phyloP scores from a whole-genome alignment of 331 rosid species.

The Malus hybrid region DNA sequence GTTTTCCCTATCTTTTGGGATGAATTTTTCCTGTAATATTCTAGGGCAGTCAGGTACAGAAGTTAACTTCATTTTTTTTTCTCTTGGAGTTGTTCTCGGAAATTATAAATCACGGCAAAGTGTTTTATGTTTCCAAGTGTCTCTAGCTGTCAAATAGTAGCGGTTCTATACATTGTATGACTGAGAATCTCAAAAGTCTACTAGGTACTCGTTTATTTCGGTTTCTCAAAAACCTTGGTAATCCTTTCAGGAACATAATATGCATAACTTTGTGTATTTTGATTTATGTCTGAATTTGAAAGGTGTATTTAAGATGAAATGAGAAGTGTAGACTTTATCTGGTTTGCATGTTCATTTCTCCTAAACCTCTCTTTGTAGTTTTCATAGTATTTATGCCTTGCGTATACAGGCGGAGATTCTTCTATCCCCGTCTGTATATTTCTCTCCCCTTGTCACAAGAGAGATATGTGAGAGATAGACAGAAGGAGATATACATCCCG shows the following conservation, averaged over 20 bases:
- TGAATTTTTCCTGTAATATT: slow-evolving; percentile 37
- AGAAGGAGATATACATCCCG: too few relatives aligned
- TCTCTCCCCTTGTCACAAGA: too few relatives aligned
- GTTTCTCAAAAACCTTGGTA: slow-evolving; percentile 20
- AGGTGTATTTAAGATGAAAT: background rate
- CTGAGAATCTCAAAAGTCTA: slow-evolving; percentile 30
- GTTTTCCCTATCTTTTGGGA: slow-evolving; percentile 26
- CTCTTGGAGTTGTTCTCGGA: slow-evolving; percentile 10
- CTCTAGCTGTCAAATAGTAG: slow-evolving; percentile 24
- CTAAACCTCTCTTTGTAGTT: background rate
- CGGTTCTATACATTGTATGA: slow-evolving; percentile 16
- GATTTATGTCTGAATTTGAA: slow-evolving; percentile 2
- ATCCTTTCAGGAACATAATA: slow-evolving; percentile 19
- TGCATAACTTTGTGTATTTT: slow-evolving; percentile 2
- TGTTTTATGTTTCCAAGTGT: slow-evolving; percentile 38
- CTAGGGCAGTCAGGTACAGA: slow-evolving; percentile 28
- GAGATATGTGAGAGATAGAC: too few relatives aligned
- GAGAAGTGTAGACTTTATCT: background rate
- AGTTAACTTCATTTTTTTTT: slow-evolving; percentile 26
- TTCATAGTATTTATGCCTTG: background rate
- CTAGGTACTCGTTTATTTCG: slow-evolving; percentile 11
- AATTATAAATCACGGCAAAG: slow-evolving; percentile 30
- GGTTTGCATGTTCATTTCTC: background rate
- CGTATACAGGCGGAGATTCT: too few relatives aligned
- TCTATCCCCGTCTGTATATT: too few relatives aligned